phyloP scores from a whole-genome alignment of 2,329 filamentous ascomycete species.

The Fusarium sp. region DNA sequence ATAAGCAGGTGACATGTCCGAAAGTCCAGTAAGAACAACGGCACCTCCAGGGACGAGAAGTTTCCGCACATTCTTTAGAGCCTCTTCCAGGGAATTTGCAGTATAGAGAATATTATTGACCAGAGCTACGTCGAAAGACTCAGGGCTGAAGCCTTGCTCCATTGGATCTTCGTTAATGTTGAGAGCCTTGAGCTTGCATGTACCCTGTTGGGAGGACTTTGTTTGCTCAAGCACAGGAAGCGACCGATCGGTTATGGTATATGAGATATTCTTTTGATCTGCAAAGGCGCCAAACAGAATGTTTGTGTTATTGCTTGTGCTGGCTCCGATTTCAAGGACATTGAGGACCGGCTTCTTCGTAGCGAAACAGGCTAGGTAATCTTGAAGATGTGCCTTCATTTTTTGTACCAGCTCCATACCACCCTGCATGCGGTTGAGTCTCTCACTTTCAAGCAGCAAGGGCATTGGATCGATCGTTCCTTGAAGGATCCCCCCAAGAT shows the following conservation, averaged over 20 bases:
- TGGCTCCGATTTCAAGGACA: constrained; percentile 22
- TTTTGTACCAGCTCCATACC: constrained; percentile 2
- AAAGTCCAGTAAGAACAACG: constrained; percentile 6
- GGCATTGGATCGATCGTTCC: constrained; percentile 1
- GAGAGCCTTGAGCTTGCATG: constrained; percentile 1
- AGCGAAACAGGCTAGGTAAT: constrained; percentile 16
- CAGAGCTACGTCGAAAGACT: background rate
- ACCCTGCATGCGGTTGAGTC: background rate
- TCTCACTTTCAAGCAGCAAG: background rate
- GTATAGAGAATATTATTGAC: constrained; percentile 21
- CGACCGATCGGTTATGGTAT: constrained; percentile 17
- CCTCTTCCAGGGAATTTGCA: background rate
- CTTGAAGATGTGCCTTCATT: background rate
- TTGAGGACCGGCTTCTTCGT: background rate
- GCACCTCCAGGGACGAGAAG: constrained; percentile 13
- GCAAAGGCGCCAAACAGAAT: background rate
- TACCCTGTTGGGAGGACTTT: accelerated
- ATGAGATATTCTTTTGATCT: background rate
- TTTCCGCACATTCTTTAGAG: background rate
- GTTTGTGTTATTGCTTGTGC: background rate
- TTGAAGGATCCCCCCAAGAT: constrained; percentile 8
- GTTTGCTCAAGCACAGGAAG: background rate
- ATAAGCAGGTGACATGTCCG: constrained; percentile 27
- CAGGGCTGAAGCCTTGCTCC: background rate
- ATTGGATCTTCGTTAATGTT: constrained; percentile 17